Conservation (phyloP, 768 basidiomycete species). For the Amanita rimosa region DNA sequence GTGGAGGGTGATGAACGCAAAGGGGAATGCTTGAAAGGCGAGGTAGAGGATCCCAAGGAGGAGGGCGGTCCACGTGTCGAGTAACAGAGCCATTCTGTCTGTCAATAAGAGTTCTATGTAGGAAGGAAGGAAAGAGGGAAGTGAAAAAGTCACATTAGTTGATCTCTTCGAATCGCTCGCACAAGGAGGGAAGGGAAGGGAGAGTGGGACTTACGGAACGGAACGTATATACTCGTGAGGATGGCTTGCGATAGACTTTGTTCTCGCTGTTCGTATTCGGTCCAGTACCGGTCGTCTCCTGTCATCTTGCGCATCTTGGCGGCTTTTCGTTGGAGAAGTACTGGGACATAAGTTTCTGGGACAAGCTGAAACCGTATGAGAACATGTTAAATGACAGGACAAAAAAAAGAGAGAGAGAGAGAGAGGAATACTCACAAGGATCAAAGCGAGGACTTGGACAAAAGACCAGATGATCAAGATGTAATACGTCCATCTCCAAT, state of each 20-base stretch:
- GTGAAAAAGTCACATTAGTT: neutral
- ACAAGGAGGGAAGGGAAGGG: neutral
- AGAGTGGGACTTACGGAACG: slow-evolving; percentile 65
- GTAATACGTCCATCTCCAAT: slow-evolving; percentile 76
- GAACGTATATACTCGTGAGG: slow-evolving; percentile 48
- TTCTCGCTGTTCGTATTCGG: slow-evolving; percentile 45
- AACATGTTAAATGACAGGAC: too few relatives aligned
- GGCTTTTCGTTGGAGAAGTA: slow-evolving; percentile 52
- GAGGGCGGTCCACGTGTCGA: slow-evolving; percentile 56
- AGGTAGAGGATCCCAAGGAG: slow-evolving; percentile 53
- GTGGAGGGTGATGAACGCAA: slow-evolving; percentile 36
- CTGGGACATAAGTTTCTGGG: slow-evolving; percentile 62
- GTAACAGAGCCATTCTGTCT: slow-evolving; percentile 68
- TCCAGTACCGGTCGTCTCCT: slow-evolving; percentile 40
- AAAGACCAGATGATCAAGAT: slow-evolving; percentile 61
- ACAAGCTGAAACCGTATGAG: slow-evolving; percentile 31
- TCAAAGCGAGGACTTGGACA: slow-evolving; percentile 36
- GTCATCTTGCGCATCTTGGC: slow-evolving; percentile 41
- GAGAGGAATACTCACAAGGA: slow-evolving; percentile 27
- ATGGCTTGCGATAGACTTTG: slow-evolving; percentile 36
- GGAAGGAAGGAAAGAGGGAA: too few relatives aligned
- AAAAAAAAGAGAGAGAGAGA: neutral
- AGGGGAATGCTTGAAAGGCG: slow-evolving; percentile 50
- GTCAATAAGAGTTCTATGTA: slow-evolving; percentile 46
- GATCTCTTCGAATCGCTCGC: neutral